Evolutionary conservation across 2,329 filamentous ascomycete species (phyloP).

Genomic region (Epichloe scottii): DNA sequence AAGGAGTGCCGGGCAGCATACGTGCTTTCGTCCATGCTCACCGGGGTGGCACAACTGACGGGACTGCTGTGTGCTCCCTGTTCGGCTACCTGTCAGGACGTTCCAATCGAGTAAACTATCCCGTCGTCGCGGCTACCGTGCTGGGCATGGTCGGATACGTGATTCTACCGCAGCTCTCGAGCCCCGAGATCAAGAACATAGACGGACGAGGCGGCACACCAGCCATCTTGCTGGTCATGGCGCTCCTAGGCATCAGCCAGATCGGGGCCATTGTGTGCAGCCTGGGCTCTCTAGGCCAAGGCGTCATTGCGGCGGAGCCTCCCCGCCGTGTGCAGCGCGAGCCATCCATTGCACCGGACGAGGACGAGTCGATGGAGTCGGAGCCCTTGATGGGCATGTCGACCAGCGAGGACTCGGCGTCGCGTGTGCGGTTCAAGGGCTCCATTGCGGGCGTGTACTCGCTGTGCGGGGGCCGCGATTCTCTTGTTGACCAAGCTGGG

Average conservation of each 20-base stretch:
- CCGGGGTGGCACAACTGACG: slow-evolving; percentile 76
- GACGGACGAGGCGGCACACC: slow-evolving; percentile 55
- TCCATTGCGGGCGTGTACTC: slow-evolving; percentile 93
- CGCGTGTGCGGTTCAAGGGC: slow-evolving; percentile 61
- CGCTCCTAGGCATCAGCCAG: slow-evolving; percentile 79
- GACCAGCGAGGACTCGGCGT: slow-evolving; percentile 22
- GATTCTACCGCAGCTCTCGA: slow-evolving; percentile 61
- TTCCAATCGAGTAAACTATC: slow-evolving; percentile 54
- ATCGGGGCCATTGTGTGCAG: slow-evolving; percentile 96
- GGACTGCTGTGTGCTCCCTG: slow-evolving; percentile 74
- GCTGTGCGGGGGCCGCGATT: slow-evolving; percentile 80
- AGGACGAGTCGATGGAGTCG: slow-evolving; percentile 22
- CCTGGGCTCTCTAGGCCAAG: slow-evolving; percentile 73
- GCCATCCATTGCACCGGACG: slow-evolving; percentile 20
- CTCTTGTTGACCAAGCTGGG: slow-evolving; percentile 84
- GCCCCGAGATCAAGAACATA: slow-evolving; percentile 57
- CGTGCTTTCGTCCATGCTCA: slow-evolving; percentile 72
- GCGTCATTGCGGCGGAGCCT: slow-evolving; percentile 49
- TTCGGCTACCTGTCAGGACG: slow-evolving; percentile 79
- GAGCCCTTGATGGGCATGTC: slow-evolving; percentile 26
- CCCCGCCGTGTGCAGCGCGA: slow-evolving; percentile 14
- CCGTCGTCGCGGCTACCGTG: slow-evolving; percentile 58
- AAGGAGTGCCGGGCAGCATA: slow-evolving; percentile 78
- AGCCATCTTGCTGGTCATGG: slow-evolving; percentile 62
- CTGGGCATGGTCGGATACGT: slow-evolving; percentile 70